phyloP scores from a whole-genome alignment of 257 asterid species.

The Solanum boliviense region DNA sequence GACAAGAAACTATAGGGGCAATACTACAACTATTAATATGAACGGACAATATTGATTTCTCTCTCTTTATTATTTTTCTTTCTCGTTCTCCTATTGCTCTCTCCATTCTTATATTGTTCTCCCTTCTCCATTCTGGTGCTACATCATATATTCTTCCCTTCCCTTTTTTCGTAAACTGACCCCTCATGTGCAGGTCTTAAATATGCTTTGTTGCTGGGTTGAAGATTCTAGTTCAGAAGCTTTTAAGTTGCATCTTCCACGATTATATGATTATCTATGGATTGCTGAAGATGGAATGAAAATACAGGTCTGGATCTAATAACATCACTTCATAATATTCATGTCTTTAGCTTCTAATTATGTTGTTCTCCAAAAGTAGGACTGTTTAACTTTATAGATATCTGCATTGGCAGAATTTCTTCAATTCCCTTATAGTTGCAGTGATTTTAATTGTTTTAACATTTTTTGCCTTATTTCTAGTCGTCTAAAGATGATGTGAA shows the following conservation, averaged over 20 bases:
- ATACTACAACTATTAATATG: not conserved
- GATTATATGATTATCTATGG: conserved; percentile 34
- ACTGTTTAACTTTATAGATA: not conserved
- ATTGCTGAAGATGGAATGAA: conserved; percentile 27
- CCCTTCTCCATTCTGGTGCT: not conserved
- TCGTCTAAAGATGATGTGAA: not conserved
- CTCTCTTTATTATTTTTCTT: not conserved
- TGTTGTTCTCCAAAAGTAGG: not conserved
- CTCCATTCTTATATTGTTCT: not conserved
- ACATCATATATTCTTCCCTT: not conserved
- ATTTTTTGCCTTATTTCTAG: not conserved
- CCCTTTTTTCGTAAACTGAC: not conserved
- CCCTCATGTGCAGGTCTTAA: not conserved
- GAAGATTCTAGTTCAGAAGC: conserved; percentile 8
- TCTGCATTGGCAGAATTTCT: not conserved
- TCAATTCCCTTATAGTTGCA: not conserved
- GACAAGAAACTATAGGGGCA: not conserved
- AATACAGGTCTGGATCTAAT: conserved; percentile 34
- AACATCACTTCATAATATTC: not conserved
- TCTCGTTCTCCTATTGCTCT: not conserved
- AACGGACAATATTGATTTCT: not conserved
- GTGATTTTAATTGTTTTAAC: not conserved
- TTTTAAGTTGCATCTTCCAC: conserved; percentile 2
- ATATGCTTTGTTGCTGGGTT: conserved; percentile 9
- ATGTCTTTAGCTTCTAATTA: not conserved